Percentiles rank a stretch among this genome's conserved stretches.
These are phyloP conservation scores for Starmerella tilneyi DNA, from an alignment of 805 yeast genomes.

Conservation along the genomic window DNA sequence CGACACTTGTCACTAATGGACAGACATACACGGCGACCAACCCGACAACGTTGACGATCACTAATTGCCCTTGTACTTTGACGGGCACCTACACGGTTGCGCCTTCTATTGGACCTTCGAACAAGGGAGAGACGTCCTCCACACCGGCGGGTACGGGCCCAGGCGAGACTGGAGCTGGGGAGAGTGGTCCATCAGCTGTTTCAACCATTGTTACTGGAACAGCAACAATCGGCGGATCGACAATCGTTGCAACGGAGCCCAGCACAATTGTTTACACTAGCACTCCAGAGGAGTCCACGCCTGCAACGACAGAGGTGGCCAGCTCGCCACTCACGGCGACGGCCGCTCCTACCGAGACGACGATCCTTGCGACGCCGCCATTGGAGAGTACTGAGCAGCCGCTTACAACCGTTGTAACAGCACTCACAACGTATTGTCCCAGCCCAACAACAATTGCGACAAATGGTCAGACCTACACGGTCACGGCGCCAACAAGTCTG, in stretches of 20 bases:
- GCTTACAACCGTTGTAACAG: conserved; percentile 12
- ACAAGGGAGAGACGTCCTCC: neutral
- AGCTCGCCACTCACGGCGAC: neutral
- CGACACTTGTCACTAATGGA: neutral
- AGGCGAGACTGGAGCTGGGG: too few relatives aligned
- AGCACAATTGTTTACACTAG: neutral
- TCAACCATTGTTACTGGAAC: neutral
- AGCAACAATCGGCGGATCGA: neutral
- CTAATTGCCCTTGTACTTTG: conserved; percentile 75
- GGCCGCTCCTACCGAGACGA: neutral
- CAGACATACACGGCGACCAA: neutral
- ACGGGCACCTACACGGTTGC: conserved; percentile 18
- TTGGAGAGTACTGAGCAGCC: neutral
- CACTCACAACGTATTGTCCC: conserved; percentile 48
- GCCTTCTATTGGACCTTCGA: neutral
- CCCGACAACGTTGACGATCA: conserved; percentile 69
- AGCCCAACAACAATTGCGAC: conserved; percentile 47
- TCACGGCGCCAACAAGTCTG: conserved; percentile 59
- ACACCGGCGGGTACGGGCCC: too few relatives aligned
- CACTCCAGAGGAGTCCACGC: too few relatives aligned
- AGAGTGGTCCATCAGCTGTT: too few relatives aligned
- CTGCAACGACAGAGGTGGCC: neutral
- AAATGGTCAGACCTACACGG: conserved; percentile 56
- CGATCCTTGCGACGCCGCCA: neutral
- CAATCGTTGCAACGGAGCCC: neutral